Base-by-base conservation (phyloP, 805 yeast species). In the Brettanomyces custersianus region DNA sequence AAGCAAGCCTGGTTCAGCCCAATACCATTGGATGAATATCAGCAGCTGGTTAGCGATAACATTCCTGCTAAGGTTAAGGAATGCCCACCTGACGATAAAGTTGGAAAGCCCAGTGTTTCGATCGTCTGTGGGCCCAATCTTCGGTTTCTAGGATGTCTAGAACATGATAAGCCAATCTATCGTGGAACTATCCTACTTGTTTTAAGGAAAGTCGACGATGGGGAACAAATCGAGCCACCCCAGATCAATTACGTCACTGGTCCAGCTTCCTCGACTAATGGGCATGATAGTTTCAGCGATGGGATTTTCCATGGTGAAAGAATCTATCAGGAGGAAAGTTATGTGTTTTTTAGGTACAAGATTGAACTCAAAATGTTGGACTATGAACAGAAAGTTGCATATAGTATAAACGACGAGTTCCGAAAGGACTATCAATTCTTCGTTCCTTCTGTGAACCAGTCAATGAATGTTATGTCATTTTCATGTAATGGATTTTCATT, bases 401-500 rank as follows among this genome's bases (percentile, higher is more conserved):
- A 88, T 53, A 52, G 62, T 3, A 61, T 88, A 37, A 77, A 82
- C 45, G 66, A 55, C 10, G 54, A 57, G n/a, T 36, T 41, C 34
- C 40, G 42, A 30, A 32, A 44, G 4, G 61, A 67, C 27, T 82
- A 67, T 53, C 71, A 75, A 43, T 87, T 88, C 51, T 83, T 58
- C 52, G 49, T 88, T 3, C 96, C 96, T 0, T 62, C 80, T 0
- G 43, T 48, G 1, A 49, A 60, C 3, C 77, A 77, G 51, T 70
- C 87, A 19, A 85, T 86, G 85, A 88, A 87, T 54, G 69, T 80
- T 5, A 69, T 87, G 59, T 80, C 90, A 16, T 80, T 72, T 56
- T 84, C 95, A 2, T 88, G 96, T 61, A 88, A 88, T 52, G 96
- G 96, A 9, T 90, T 87, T 55, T 82, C 95, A 2, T 54, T 83